Evolutionary conservation across 1,284 basidiomycete species (phyloP).

Genomic region (Golubevia pallescens): DNA sequence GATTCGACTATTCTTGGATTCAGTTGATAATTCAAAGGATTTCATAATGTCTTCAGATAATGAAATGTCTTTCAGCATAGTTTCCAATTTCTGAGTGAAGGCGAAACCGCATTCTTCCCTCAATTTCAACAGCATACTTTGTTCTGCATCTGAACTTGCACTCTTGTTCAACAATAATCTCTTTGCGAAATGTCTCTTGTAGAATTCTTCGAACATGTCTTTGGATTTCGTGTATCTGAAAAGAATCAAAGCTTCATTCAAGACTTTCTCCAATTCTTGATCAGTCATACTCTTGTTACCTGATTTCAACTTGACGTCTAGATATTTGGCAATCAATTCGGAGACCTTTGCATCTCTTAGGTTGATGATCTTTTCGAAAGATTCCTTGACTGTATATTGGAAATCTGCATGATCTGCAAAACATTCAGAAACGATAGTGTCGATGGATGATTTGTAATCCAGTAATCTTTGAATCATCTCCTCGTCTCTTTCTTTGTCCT

Average conservation of each 20-base stretch:
- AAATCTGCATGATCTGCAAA: slow-evolving; percentile 14
- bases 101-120: slow-evolving; percentile 90
- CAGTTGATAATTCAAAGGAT: background rate
- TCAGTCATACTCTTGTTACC: slow-evolving; percentile 80
- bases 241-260: slow-evolving; percentile 80
- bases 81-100: slow-evolving; percentile 80
- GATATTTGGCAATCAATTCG: slow-evolving; percentile 73
- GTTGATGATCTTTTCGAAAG: slow-evolving; percentile 1
- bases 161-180: slow-evolving; percentile 83
- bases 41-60: slow-evolving; percentile 75
- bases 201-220: slow-evolving; percentile 83
- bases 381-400: background rate
- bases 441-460: slow-evolving; percentile 38
- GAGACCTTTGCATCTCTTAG: background rate
- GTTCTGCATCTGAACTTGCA: slow-evolving; percentile 90
- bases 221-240: slow-evolving; percentile 77
- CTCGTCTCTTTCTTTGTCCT: slow-evolving; percentile 40
- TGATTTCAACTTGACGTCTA: slow-evolving; percentile 83
- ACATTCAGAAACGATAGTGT: slow-evolving; percentile 23
- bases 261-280: slow-evolving; percentile 72
- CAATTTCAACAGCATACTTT: slow-evolving; percentile 83
- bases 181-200: slow-evolving; percentile 86
- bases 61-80: slow-evolving; percentile 86
- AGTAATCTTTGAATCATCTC: slow-evolving; percentile 51
- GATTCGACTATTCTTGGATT: background rate